These are phyloP conservation scores for Epichloe glyceriae DNA, from an alignment of 2,329 filamentous ascomycete genomes.

Conservation along the genomic window DNA sequence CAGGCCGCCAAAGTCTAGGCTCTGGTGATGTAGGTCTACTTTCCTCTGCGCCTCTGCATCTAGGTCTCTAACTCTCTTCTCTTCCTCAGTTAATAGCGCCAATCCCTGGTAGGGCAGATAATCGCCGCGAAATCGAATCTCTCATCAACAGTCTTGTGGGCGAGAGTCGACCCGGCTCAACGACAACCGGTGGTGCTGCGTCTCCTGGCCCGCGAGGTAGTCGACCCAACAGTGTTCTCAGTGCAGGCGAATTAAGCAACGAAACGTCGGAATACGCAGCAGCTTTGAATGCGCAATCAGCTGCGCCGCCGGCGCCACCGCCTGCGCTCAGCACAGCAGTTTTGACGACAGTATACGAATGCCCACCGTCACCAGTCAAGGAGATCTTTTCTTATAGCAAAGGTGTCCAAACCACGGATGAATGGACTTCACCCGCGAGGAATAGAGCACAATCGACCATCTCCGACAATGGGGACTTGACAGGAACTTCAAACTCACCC, in stretches of 20 bases:
- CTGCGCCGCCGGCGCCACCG: constrained; percentile 8
- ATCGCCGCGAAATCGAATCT: constrained; percentile 65
- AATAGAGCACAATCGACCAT: constrained; percentile 25
- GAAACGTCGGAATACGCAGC: constrained; percentile 51
- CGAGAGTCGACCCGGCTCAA: constrained; percentile 60
- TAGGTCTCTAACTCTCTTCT: constrained; percentile 3
- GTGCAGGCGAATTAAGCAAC: constrained; percentile 67
- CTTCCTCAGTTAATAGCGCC: constrained; percentile 44
- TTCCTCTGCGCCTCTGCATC: neutral
- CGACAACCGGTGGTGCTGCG: constrained; percentile 46
- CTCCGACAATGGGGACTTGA: constrained; percentile 49
- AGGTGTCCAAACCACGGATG: constrained; percentile 79
- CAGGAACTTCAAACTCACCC: constrained; percentile 42
- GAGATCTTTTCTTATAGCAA: constrained; percentile 97
- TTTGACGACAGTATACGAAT: constrained; percentile 69
- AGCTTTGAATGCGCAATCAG: constrained; percentile 28
- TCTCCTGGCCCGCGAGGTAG: constrained; percentile 60
- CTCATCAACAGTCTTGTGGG: constrained; percentile 76
- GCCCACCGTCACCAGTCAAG: constrained; percentile 58
- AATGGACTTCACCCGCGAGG: constrained; percentile 47
- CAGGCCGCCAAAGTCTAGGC: constrained; percentile 54
- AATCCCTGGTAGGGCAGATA: constrained; percentile 54
- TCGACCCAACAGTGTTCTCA: constrained; percentile 76
- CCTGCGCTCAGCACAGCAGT: constrained; percentile 56
- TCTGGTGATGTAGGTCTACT: constrained; percentile 52